phyloP scores from a whole-genome alignment of 176 grass and related monocot genomes.

The Oropetium thomaeum region DNA sequence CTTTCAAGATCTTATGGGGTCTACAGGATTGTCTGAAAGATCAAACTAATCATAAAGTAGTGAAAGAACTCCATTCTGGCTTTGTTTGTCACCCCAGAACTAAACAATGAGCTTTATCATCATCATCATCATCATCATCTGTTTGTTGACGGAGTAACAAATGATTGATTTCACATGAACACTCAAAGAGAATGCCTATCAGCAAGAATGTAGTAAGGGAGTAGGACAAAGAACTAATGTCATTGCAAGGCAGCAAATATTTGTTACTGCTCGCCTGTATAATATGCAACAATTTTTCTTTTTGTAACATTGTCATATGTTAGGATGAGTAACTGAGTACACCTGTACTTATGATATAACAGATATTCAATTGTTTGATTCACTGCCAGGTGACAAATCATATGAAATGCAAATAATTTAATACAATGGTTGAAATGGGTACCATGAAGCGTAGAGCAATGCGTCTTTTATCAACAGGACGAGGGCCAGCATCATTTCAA shows the following conservation, averaged over 20 bases:
- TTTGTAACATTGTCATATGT: constrained; percentile 2
- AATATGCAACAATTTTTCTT: not conserved
- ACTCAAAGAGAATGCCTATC: not conserved
- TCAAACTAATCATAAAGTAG: not conserved
- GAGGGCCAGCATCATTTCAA: constrained; percentile 12
- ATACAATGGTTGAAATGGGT: constrained; percentile 12
- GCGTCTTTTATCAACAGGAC: constrained; percentile 4
- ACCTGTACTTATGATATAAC: not conserved
- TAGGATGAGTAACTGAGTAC: not conserved
- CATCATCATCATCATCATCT: not conserved
- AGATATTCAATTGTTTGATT: not conserved
- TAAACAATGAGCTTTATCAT: not conserved
- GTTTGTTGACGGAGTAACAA: not conserved
- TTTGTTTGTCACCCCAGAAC: not conserved
- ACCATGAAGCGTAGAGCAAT: not conserved
- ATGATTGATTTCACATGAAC: too few relatives aligned
- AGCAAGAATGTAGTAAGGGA: not conserved
- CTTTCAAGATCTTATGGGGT: too few relatives aligned
- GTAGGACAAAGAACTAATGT: not conserved
- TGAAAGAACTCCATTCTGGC: not conserved
- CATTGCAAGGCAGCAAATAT: not conserved
- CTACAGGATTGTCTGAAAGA: constrained; percentile 13
- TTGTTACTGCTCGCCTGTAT: not conserved
- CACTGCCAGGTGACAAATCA: constrained; percentile 1
- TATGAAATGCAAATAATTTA: not conserved